Evolutionary conservation across 2,329 filamentous ascomycete species (phyloP).

Genomic region (Cladosporium austrohemisphaericum): DNA sequence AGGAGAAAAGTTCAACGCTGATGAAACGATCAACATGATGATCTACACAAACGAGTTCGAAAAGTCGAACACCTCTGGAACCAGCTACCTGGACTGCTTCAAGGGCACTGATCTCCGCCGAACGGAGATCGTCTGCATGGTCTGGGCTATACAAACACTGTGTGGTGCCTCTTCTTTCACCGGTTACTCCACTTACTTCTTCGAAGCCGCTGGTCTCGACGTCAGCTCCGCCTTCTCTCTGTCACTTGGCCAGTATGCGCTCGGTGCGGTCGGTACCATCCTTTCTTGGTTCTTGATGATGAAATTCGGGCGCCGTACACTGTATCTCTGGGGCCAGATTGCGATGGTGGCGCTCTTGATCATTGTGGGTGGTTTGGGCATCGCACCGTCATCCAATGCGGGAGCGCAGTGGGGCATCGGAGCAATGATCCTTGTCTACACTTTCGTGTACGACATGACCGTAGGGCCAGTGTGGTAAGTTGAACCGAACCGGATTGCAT

Average conservation of each 20-base stretch:
- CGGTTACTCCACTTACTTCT: conserved; percentile 39
- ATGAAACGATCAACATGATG: conserved; percentile 38
- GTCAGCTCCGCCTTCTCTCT: conserved; percentile 35
- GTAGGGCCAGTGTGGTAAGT: conserved; percentile 28
- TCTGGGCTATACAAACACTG: conserved; percentile 36
- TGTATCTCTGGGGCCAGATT: conserved; percentile 34
- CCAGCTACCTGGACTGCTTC: conserved; percentile 52
- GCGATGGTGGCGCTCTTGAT: conserved; percentile 22
- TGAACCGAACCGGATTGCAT: too few relatives aligned
- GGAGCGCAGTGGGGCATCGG: conserved; percentile 28
- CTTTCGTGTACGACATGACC: conserved; percentile 30
- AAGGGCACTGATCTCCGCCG: conserved; percentile 47
- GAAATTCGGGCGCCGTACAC: conserved; percentile 37
- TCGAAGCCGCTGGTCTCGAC: conserved; percentile 38
- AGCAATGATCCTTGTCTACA: conserved; percentile 26
- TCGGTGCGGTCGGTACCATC: conserved; percentile 27
- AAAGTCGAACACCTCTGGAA: conserved; percentile 46
- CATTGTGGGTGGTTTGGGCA: conserved; percentile 25
- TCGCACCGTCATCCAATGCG: conserved; percentile 11
- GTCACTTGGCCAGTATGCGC: conserved; percentile 30
- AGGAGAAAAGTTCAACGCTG: conserved; percentile 23
- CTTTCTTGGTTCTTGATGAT: conserved; percentile 35
- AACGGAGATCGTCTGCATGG: conserved; percentile 40
- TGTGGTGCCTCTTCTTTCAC: conserved; percentile 32
- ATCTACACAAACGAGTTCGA: conserved; percentile 50